Conservation (phyloP, 2,329 filamentous ascomycete species). For the Alternaria triticina region DNA sequence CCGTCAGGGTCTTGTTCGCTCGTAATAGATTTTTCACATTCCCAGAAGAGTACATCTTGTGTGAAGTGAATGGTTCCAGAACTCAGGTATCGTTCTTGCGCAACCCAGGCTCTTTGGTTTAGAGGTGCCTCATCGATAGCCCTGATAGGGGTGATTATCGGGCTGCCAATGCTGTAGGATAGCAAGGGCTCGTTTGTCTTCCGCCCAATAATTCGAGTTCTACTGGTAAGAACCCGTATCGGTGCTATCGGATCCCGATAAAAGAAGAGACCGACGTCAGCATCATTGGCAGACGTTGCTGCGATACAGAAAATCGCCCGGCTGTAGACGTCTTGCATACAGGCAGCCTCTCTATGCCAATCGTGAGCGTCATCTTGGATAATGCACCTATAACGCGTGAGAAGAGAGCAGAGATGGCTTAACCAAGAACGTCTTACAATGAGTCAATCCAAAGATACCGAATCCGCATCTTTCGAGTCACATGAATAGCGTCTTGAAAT, state of each 20-base stretch:
- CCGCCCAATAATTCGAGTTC: background rate
- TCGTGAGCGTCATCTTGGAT: slow-evolving; percentile 15
- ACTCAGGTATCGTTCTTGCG: too few species aligned
- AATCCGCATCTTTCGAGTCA: background rate
- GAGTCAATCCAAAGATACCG: background rate
- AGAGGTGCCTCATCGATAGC: too few species aligned
- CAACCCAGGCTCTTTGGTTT: too few species aligned
- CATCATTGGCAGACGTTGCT: slow-evolving; percentile 5
- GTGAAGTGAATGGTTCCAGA: too few species aligned
- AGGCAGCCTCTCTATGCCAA: slow-evolving; percentile 8
- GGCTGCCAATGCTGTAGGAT: background rate
- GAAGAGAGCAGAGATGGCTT: background rate
- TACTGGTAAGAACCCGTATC: background rate
- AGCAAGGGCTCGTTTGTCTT: background rate
- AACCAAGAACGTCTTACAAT: background rate
- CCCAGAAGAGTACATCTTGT: too few species aligned
- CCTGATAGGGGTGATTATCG: too few species aligned
- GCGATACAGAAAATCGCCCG: slow-evolving; percentile 15
- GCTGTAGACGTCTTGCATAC: slow-evolving; percentile 15
- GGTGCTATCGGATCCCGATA: background rate
- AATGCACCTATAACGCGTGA: slow-evolving; percentile 15
- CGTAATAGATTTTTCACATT: too few species aligned
- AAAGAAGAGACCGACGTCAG: slow-evolving; percentile 1
- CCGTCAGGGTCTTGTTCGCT: too few species aligned
- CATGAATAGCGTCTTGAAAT: background rate